Evolutionary conservation across 2,329 filamentous ascomycete species (phyloP).

Genomic region (Alternaria brassicae): DNA sequence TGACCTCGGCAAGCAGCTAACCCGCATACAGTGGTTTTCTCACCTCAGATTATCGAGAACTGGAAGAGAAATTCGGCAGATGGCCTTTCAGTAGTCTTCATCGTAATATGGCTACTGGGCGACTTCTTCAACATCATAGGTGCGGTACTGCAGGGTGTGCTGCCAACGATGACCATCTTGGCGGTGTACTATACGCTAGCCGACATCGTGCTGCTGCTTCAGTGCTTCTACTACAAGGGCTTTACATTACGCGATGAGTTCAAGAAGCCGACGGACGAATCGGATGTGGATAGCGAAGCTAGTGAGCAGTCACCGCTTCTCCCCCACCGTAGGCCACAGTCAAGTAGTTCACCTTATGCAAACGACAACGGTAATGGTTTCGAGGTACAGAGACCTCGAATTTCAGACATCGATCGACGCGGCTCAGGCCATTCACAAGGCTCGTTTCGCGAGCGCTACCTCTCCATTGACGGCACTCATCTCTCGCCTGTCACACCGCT

Average conservation of each 20-base stretch:
- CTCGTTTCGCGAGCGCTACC: slow-evolving; percentile 56
- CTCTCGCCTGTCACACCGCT: slow-evolving; percentile 86
- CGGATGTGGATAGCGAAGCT: slow-evolving; percentile 37
- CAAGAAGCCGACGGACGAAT: slow-evolving; percentile 32
- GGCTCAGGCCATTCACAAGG: slow-evolving; percentile 41
- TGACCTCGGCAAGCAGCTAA: slow-evolving; percentile 17
- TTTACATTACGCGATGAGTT: slow-evolving; percentile 60
- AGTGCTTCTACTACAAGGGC: slow-evolving; percentile 96
- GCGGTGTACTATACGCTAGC: slow-evolving; percentile 93
- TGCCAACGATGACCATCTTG: slow-evolving; percentile 96
- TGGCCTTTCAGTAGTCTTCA: slow-evolving; percentile 87
- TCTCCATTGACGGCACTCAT: slow-evolving; percentile 69
- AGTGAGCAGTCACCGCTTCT: slow-evolving; percentile 49
- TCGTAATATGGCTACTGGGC: slow-evolving; percentile 89
- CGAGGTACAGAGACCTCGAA: slow-evolving; percentile 32
- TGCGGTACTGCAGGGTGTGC: slow-evolving; percentile 86
- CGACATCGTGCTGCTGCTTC: slow-evolving; percentile 83
- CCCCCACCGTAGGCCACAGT: slow-evolving; percentile 31
- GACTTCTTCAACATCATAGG: slow-evolving; percentile 98
- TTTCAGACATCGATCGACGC: slow-evolving; percentile 49
- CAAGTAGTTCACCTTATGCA: slow-evolving; percentile 29
- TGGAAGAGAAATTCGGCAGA: slow-evolving; percentile 85
- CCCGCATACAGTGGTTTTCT: slow-evolving; percentile 74
- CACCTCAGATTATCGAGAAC: slow-evolving; percentile 95
- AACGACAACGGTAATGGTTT: slow-evolving; percentile 29